Evolutionary conservation across 345 rosid genomes (phyloP).

Genomic region (Viola odorata): DNA sequence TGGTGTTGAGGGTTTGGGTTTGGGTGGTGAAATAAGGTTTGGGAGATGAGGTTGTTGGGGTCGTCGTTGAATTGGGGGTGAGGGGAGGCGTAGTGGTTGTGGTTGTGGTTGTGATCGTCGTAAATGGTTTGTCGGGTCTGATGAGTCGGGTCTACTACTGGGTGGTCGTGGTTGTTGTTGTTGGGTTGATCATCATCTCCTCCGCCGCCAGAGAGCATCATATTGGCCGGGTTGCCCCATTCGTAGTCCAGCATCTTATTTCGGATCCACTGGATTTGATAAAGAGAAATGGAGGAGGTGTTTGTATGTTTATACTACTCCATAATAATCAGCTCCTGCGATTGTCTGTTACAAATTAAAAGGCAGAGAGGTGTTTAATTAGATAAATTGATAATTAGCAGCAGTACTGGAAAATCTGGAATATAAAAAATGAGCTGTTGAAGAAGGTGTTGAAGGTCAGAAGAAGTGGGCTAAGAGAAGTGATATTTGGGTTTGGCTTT

Average conservation of each 20-base stretch:
- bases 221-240: slow-evolving; percentile 64
- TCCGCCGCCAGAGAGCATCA: slow-evolving; percentile 42
- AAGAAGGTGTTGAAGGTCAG: too few species aligned
- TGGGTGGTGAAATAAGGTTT: slow-evolving; percentile 18
- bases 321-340: too few species aligned
- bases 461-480: background rate
- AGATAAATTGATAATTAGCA: too few species aligned
- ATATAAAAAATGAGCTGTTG: background rate
- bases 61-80: slow-evolving; percentile 25
- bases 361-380: background rate
- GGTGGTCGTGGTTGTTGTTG: slow-evolving; percentile 28
- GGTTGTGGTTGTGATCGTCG: slow-evolving; percentile 7
- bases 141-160: too few species aligned
- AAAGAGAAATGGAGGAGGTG: too few species aligned
- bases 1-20: slow-evolving; percentile 28
- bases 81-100: slow-evolving; percentile 32
- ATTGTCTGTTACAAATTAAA: background rate
- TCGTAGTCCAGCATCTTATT: slow-evolving; percentile 73
- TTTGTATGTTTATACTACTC: too few species aligned
- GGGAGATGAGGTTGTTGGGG: slow-evolving; percentile 21
- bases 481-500: background rate
- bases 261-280: too few species aligned
- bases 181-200: slow-evolving; percentile 19
- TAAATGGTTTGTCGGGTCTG: too few species aligned
- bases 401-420: too few species aligned